Conservation (phyloP, 2,329 filamentous ascomycete genomes). For the Monosporascus sp. region DNA sequence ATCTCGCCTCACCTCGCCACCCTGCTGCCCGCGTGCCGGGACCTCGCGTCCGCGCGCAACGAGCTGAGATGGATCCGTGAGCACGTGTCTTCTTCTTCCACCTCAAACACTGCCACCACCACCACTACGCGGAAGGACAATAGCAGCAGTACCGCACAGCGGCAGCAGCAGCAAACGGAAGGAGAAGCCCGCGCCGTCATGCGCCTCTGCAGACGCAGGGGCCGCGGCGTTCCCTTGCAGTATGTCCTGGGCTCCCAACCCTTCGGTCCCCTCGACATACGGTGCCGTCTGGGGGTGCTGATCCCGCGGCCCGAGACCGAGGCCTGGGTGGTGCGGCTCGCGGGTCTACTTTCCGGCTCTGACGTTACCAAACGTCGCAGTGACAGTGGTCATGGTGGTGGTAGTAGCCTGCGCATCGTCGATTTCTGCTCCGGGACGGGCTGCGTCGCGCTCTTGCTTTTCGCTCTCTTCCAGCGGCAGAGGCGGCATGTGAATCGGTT, state of each 20-base stretch:
- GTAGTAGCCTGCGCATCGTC: slow-evolving; percentile 52
- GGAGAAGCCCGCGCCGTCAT: slow-evolving; percentile 19
- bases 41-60: slow-evolving; percentile 56
- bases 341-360: slow-evolving; percentile 32
- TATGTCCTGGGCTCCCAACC: slow-evolving; percentile 86
- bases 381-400: slow-evolving; percentile 5
- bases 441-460: slow-evolving; percentile 77
- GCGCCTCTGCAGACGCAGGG: slow-evolving; percentile 43
- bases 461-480: slow-evolving; percentile 49
- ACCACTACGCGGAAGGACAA: neutral
- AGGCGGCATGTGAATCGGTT: slow-evolving; percentile 17
- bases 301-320: slow-evolving; percentile 81
- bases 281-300: slow-evolving; percentile 70
- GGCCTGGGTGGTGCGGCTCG: slow-evolving; percentile 56
- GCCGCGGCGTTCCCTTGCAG: slow-evolving; percentile 71
- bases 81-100: slow-evolving; percentile 37
- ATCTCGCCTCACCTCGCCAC: slow-evolving; percentile 52
- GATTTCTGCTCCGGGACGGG: slow-evolving; percentile 91
- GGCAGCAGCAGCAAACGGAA: neutral
- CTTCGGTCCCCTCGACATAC: slow-evolving; percentile 77
- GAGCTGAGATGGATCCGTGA: slow-evolving; percentile 71
- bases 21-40: slow-evolving; percentile 60
- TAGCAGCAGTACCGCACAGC: neutral
- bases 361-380: neutral
- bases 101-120: neutral